Conservation (phyloP, 345 rosid genomes). For the Gossypium longicalyx region DNA sequence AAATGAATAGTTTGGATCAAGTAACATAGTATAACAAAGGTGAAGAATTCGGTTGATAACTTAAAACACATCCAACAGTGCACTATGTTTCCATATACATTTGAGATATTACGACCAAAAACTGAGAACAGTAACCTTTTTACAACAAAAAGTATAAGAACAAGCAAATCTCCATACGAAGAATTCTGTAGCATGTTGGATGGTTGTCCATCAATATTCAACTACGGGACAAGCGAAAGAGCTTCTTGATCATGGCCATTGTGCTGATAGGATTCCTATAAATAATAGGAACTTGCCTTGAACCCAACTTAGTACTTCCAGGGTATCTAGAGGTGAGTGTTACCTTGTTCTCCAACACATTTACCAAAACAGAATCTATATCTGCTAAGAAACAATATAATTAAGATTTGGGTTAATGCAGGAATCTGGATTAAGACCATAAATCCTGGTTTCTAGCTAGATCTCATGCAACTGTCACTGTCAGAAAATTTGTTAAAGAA, state of each 20-base stretch:
- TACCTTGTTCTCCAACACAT: constrained; percentile 69
- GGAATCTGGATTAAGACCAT: not conserved
- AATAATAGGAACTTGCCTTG: constrained; percentile 27
- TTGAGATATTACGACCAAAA: not conserved
- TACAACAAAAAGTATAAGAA: constrained; percentile 4
- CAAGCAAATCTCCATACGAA: not conserved
- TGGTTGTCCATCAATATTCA: not conserved
- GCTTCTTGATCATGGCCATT: constrained; percentile 49
- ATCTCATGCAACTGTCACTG: not conserved
- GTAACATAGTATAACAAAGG: not conserved
- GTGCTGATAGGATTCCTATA: constrained; percentile 39
- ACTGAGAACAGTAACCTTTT: not conserved
- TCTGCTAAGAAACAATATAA: constrained; percentile 32
- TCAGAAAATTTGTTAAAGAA: not conserved
- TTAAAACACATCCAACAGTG: not conserved
- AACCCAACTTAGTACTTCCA: constrained; percentile 27
- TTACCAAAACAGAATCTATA: constrained; percentile 61
- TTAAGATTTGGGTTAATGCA: not conserved
- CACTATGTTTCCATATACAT: not conserved
- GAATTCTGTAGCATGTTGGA: not conserved
- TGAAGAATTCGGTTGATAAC: not conserved
- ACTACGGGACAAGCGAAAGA: constrained; percentile 35
- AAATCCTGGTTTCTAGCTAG: not conserved
- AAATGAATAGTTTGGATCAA: not conserved
- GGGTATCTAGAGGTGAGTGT: constrained; percentile 65